phyloP scores from a whole-genome alignment of 2,329 filamentous ascomycete species.

The Paraphaeosphaeria sporulosa region DNA sequence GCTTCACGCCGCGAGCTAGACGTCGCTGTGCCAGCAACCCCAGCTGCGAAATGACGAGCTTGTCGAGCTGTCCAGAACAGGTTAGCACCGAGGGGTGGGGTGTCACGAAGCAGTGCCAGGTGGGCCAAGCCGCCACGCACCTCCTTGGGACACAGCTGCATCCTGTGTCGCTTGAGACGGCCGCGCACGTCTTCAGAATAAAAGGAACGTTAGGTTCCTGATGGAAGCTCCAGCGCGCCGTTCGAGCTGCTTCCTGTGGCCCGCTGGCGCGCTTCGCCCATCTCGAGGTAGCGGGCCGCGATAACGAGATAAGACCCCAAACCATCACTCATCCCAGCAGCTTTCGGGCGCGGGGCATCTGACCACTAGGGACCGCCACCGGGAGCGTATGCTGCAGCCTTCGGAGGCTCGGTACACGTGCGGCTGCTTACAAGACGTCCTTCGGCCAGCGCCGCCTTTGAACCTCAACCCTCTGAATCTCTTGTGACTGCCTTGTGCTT shows the following conservation, averaged over 20 bases:
- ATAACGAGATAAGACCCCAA: slow-evolving; percentile 15
- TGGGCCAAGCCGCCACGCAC: slow-evolving; percentile 29
- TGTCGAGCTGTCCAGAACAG: slow-evolving; percentile 75
- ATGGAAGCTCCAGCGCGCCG: background rate
- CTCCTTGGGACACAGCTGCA: slow-evolving; percentile 50
- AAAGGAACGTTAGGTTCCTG: background rate
- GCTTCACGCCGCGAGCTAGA: slow-evolving; percentile 83
- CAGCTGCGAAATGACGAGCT: slow-evolving; percentile 90
- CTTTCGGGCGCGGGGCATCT: slow-evolving; percentile 6
- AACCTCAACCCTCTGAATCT: background rate
- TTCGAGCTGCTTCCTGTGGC: slow-evolving; percentile 1
- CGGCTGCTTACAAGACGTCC: background rate
- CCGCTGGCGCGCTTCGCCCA: background rate
- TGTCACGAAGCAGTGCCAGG: background rate
- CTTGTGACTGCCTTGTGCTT: background rate
- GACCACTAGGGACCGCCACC: slow-evolving; percentile 13
- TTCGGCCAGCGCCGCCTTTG: background rate
- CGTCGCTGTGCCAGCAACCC: slow-evolving; percentile 87
- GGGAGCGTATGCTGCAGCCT: slow-evolving; percentile 7
- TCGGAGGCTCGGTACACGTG: background rate
- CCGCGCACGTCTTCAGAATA: background rate
- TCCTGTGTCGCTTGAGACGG: slow-evolving; percentile 15
- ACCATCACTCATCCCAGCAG: slow-evolving; percentile 11
- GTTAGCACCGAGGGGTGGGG: slow-evolving; percentile 33
- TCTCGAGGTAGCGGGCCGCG: slow-evolving; percentile 5